A percentile compares a stretch with the other conserved stretches of the same genome.
Conservation (phyloP, 352 stramenopile genomes). For the Phytophthora foliorum region DNA sequence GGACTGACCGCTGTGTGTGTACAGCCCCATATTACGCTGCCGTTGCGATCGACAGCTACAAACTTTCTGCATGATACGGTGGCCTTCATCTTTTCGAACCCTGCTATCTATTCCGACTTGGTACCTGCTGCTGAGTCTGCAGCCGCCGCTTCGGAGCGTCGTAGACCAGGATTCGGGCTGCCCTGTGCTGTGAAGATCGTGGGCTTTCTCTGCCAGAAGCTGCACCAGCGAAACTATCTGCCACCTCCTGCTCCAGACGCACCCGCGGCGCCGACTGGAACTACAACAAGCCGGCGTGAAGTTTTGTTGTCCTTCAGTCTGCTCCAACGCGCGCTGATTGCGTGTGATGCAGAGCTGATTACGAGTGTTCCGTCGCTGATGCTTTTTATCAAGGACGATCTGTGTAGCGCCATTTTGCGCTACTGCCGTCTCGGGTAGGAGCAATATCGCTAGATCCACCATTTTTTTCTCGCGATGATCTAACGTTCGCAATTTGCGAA, state of each 20-base stretch:
- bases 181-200: constrained; percentile 84
- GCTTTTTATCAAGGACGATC: constrained; percentile 87
- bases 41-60: constrained; percentile 71
- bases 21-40: constrained; percentile 69
- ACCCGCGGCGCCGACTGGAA: constrained; percentile 21
- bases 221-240: constrained; percentile 57
- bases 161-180: constrained; percentile 63
- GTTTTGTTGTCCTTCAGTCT: constrained; percentile 80
- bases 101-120: constrained; percentile 56
- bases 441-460: background rate
- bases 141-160: background rate
- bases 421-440: constrained; percentile 77
- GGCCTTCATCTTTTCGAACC: constrained; percentile 70
- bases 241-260: constrained; percentile 33
- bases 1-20: constrained; percentile 1
- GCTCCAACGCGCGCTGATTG: constrained; percentile 60
- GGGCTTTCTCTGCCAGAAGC: constrained; percentile 86
- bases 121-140: constrained; percentile 4
- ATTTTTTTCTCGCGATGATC: constrained; percentile 4
- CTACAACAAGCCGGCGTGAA: constrained; percentile 56
- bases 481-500: constrained; percentile 3
- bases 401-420: constrained; percentile 78
- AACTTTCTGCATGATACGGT: constrained; percentile 73
- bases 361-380: constrained; percentile 71
- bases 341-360: constrained; percentile 62